Evolutionary conservation across 345 rosid genomes (phyloP).

Genomic region (Gynandropsis gynandra): DNA sequence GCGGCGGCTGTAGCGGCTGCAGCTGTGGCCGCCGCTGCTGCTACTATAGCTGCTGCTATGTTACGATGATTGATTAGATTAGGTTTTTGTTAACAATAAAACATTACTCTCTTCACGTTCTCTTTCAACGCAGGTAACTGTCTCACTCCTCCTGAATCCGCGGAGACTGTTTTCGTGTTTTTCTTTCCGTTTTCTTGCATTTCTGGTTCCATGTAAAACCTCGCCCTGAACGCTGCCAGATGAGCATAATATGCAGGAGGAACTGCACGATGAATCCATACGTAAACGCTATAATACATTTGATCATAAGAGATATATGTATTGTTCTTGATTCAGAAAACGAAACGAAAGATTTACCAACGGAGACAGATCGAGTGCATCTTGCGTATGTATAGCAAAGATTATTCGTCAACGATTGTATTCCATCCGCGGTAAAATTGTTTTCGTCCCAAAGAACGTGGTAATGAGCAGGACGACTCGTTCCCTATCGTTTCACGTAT

Average conservation of each 20-base stretch:
- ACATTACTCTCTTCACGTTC: conserved; percentile 97
- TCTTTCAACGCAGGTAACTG: conserved; percentile 95
- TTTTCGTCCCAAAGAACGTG: conserved; percentile 99
- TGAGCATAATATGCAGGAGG: conserved; percentile 99
- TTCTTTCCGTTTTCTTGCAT: conserved; percentile 59
- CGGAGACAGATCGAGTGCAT: conserved; percentile 91
- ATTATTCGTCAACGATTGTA: conserved; percentile 90
- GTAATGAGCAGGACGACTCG: conserved; percentile 98
- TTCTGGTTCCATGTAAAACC: conserved; percentile 94
- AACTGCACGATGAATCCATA: conserved; percentile 40
- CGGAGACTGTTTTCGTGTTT: conserved; percentile 32
- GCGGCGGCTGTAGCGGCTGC: neutral
- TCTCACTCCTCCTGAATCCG: conserved; percentile 48
- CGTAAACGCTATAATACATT: too few species aligned
- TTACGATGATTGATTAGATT: neutral
- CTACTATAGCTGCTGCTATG: neutral
- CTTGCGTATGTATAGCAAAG: conserved; percentile 97
- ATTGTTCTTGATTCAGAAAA: too few species aligned
- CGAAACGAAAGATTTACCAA: too few species aligned
- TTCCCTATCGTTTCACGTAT: conserved; percentile 44
- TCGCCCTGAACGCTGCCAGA: conserved; percentile 93
- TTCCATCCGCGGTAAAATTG: conserved; percentile 94
- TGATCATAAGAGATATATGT: too few species aligned
- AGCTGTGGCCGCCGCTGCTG: neutral
- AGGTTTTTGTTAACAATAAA: conserved; percentile 57